Percentiles rank a stretch among this genome's conserved stretches.
Evolutionary conservation across 768 basidiomycete species (phyloP).

Genomic region (Cystobasidium tubakii): DNA sequence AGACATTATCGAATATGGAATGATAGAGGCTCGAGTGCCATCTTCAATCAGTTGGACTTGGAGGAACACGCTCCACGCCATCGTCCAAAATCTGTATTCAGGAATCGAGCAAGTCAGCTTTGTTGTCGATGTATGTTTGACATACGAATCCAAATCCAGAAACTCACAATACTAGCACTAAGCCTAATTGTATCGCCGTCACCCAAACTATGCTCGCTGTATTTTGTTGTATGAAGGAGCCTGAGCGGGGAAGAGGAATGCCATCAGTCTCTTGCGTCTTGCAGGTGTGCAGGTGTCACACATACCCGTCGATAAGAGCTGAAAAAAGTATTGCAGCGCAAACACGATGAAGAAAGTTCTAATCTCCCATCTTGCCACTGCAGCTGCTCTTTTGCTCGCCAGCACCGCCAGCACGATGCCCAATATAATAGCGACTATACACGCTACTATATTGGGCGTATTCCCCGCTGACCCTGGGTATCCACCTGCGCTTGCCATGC

Average conservation of each 20-base stretch:
- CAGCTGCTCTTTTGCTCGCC: conserved; percentile 68
- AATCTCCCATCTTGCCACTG: conserved; percentile 62
- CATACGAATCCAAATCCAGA: no score
- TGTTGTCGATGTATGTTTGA: no score
- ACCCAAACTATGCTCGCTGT: conserved; percentile 72
- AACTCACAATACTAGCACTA: conserved; percentile 15
- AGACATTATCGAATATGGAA: conserved; percentile 12
- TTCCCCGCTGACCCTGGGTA: conserved; percentile 61
- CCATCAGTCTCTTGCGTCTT: no score
- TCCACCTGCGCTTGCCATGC: conserved; percentile 56
- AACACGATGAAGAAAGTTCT: conserved; percentile 48
- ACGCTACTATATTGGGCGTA: conserved; percentile 77
- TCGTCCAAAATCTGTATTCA: conserved; percentile 39
- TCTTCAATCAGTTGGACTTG: conserved; percentile 76
- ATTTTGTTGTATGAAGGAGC: conserved; percentile 72
- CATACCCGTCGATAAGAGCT: conserved; percentile 38
- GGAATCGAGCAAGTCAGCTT: conserved; percentile 11
- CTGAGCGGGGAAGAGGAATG: conserved; percentile 53
- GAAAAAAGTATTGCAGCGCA: conserved; percentile 41
- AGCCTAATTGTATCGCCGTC: conserved; percentile 31
- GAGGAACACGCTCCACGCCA: conserved; percentile 47
- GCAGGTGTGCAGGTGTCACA: no score
- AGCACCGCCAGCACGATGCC: conserved; percentile 58
- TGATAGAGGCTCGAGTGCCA: conserved; percentile 59
- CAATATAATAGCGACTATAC: conserved; percentile 65